A percentile compares a stretch with the other conserved stretches of the same genome.
Conservation (phyloP, 2,329 filamentous ascomycete species). For the Pseudogymnoascus sp. region DNA sequence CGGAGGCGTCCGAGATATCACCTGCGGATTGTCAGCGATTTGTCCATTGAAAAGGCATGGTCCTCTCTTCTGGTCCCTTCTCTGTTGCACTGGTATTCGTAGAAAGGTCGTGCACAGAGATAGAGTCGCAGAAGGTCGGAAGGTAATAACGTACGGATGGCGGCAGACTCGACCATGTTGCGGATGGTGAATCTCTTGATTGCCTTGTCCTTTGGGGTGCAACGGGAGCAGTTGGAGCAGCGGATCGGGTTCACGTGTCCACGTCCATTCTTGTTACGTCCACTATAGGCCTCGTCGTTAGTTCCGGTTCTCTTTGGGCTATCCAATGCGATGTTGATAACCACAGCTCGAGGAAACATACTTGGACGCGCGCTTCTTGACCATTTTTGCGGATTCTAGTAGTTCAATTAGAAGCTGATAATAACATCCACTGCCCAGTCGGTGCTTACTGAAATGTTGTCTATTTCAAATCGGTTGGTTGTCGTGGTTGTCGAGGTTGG, state of each 20-base stretch:
- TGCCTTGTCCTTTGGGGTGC: constrained; percentile 85
- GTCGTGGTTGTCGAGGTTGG: constrained; percentile 10
- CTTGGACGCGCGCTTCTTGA: constrained; percentile 66
- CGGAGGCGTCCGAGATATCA: constrained; percentile 99
- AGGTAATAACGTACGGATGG: constrained; percentile 74
- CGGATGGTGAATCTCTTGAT: constrained; percentile 99
- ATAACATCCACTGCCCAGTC: neutral
- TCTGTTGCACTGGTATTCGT: neutral
- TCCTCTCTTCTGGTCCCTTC: neutral
- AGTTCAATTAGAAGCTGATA: neutral
- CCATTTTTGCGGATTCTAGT: constrained; percentile 54
- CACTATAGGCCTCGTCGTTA: constrained; percentile 44
- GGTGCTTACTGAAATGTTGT: constrained; percentile 10
- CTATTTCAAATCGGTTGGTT: constrained; percentile 9
- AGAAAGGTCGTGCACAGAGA: constrained; percentile 7
- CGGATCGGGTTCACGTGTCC: constrained; percentile 99
- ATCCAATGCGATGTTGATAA: neutral
- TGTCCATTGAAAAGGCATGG: constrained; percentile 11
- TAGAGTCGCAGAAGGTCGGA: neutral
- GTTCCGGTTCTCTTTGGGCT: neutral
- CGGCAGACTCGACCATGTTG: constrained; percentile 99
- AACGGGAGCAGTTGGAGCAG: constrained; percentile 76
- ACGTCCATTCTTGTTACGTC: constrained; percentile 99
- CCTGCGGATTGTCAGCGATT: constrained; percentile 43
- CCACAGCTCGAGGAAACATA: constrained; percentile 29